These are phyloP conservation scores for Thielaviopsis cerberus DNA, from an alignment of 2,329 filamentous ascomycete species.

Conservation along the genomic window DNA sequence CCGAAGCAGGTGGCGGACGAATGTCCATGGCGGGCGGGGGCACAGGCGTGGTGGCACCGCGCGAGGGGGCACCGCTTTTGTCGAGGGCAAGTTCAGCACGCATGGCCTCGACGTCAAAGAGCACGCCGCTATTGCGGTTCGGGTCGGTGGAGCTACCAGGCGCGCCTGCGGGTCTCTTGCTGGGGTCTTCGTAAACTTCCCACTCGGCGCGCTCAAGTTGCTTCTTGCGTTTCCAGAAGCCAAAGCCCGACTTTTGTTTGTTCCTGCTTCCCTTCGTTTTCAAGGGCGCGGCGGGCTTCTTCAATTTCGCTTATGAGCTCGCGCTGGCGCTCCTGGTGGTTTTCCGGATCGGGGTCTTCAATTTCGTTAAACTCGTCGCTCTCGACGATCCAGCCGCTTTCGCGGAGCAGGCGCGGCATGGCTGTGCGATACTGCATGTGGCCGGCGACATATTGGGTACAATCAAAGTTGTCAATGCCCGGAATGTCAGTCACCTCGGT, in stretches of 20 bases:
- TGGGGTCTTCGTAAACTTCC: constrained; percentile 75
- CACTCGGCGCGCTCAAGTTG: constrained; percentile 68
- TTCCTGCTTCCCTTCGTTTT: constrained; percentile 47
- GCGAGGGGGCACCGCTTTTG: constrained; percentile 35
- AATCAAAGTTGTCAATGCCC: constrained; percentile 74
- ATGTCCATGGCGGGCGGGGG: constrained; percentile 1
- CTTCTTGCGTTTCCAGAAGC: constrained; percentile 69
- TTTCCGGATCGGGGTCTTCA: constrained; percentile 90
- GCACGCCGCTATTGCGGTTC: constrained; percentile 37
- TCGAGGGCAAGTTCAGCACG: constrained; percentile 73
- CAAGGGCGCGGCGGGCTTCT: constrained; percentile 72
- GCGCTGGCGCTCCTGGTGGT: constrained; percentile 68
- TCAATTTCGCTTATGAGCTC: constrained; percentile 95
- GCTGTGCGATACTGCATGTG: constrained; percentile 93
- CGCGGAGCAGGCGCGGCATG: constrained; percentile 72
- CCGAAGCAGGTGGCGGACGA: constrained; percentile 8
- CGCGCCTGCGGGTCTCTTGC: constrained; percentile 21
- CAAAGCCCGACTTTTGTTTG: constrained; percentile 41
- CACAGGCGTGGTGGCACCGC: background rate
- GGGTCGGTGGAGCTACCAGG: constrained; percentile 27
- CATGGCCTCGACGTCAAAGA: constrained; percentile 94
- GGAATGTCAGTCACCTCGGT: constrained; percentile 57
- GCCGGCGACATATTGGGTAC: constrained; percentile 67
- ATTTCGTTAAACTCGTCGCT: constrained; percentile 92
- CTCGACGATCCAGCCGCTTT: constrained; percentile 79